These are phyloP conservation scores for Cetraspora pellucida DNA, from an alignment of 192 early-diverging fungal genomes.

Conservation along the genomic window DNA sequence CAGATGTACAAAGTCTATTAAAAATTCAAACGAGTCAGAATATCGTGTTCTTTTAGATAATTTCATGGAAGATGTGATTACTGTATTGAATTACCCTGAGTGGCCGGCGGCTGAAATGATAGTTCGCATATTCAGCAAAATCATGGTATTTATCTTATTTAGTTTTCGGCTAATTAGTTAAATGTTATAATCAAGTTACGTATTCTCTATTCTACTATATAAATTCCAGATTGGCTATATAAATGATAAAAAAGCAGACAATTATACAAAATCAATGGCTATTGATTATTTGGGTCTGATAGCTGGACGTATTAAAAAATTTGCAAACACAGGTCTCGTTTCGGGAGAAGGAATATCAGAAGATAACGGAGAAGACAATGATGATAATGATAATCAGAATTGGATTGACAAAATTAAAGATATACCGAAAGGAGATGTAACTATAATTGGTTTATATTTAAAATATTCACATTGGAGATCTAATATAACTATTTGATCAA, in stretches of 20 bases:
- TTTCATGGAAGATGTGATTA: conserved; percentile 71
- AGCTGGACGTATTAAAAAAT: conserved; percentile 59
- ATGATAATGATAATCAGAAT: background rate
- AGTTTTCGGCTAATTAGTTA: background rate
- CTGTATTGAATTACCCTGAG: conserved; percentile 77
- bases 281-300: conserved; percentile 67
- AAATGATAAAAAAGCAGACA: conserved; percentile 64
- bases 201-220: background rate
- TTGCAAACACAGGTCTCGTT: conserved; percentile 5
- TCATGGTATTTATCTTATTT: conserved; percentile 54
- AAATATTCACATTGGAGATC: background rate
- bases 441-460: background rate
- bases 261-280: conserved; percentile 56
- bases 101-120: conserved; percentile 89
- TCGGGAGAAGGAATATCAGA: background rate
- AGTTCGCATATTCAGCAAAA: conserved; percentile 64
- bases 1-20: conserved; percentile 47
- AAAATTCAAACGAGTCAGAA: conserved; percentile 65
- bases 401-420: conserved; percentile 36
- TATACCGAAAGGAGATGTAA: conserved; percentile 24
- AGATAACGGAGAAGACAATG: conserved; percentile 15
- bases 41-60: conserved; percentile 73
- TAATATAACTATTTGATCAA: background rate
- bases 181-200: background rate
- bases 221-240: conserved; percentile 54